Base-by-base conservation (phyloP, 1,284 basidiomycete genomes). In the Entoloma clypeatum region DNA sequence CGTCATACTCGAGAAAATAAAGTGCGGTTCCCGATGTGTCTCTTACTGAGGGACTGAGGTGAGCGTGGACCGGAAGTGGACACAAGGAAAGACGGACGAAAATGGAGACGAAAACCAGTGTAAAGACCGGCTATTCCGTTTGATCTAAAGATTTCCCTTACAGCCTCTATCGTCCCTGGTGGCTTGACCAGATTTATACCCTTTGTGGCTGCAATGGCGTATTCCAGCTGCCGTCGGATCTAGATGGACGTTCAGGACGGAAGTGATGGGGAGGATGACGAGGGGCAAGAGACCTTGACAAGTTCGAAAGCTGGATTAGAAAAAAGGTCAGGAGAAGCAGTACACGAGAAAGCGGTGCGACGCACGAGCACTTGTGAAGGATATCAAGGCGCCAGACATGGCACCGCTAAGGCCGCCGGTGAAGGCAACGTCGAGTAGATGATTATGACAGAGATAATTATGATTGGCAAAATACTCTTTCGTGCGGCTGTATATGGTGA, bases 221-320 rank as follows among this genome's bases (percentile, higher is more conserved):
- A 98, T 64, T 98, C 95, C 36, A 99, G 71, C 57, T 99, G 94
- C 51, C 92, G 72, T 47, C 91, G 83, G 41, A 92, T 84, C 87
- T 91, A 54, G 13, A 41, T 29, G 42, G 33, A 30, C 28, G 8
- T 33, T 11, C 27, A 13, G 32, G 25, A 35, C 25, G 28, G 40
- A 18, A 31, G 38, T 25, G 18, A 31, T 28, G 14, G 22, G 30
- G 28, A 39, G 25, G 31, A 39, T 25, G 5, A 22, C 22, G 19
- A 31, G 25, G 26, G 18, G 18, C 19, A 14, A 26, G n/a, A 17
- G 51, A 93, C 92, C 75, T 98, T 97, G 55, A 97, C 92, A 29
- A 98, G 81, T 62, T 97, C 94, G 55, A 98, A 98, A 22, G 94
- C 86, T 86, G 44, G 32, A 44, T 21, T 34, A 41, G 43, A 46